Percentiles rank a stretch among this genome's conserved stretches.
Evolutionary conservation across 768 basidiomycete species (phyloP).

Genomic region (Amanita pseudoporphyria): DNA sequence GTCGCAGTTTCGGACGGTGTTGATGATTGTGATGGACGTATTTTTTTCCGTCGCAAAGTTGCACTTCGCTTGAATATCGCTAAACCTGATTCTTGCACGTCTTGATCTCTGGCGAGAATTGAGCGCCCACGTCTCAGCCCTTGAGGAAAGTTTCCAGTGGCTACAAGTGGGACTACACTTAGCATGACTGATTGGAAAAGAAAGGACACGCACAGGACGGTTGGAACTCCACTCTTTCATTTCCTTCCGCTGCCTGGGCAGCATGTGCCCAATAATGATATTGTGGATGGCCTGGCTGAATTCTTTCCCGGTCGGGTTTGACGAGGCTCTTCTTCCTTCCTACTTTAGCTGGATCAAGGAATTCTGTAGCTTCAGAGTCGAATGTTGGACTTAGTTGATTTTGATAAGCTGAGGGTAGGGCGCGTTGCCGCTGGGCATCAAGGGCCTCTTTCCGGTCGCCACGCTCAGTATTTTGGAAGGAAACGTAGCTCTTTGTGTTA

Average conservation of each 20-base stretch:
- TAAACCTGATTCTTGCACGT: conserved; percentile 84
- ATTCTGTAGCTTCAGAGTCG: conserved; percentile 34
- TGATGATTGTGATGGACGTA: conserved; percentile 33
- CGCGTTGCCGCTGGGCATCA: conserved; percentile 43
- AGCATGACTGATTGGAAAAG: conserved; percentile 7
- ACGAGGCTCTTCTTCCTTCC: conserved; percentile 88
- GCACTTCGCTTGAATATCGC: conserved; percentile 84
- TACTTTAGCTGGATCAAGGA: conserved; percentile 41
- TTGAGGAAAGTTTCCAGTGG: conserved; percentile 74
- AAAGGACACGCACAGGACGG: conserved; percentile 64
- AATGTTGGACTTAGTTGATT: conserved; percentile 19
- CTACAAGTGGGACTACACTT: conserved; percentile 22
- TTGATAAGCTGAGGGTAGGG: conserved; percentile 37
- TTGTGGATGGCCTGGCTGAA: conserved; percentile 88
- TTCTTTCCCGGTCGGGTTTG: conserved; percentile 89
- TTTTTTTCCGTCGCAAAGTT: conserved; percentile 65
- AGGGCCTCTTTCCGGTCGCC: conserved; percentile 56
- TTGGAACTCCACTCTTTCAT: conserved; percentile 53
- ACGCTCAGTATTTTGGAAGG: conserved; percentile 60
- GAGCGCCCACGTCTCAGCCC: conserved; percentile 80
- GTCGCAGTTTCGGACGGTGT: conserved; percentile 26
- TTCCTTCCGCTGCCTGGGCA: conserved; percentile 62
- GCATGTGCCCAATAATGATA: conserved; percentile 93
- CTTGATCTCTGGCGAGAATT: conserved; percentile 83
- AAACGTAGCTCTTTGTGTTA: conserved; percentile 39